Percentiles rank a stretch among this genome's conserved stretches.
Conservation (phyloP, 345 rosid genomes). For the Citrus sinensis region DVS_A1.0 CM039163.1:50214001-50214500, state of each 20-base stretch:
- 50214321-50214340: not conserved
- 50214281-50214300: not conserved
- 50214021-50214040: not conserved
- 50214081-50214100: conserved; percentile 12
- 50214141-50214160: not conserved
- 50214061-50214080: not conserved
- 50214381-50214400: too few relatives aligned
- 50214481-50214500: too few relatives aligned
- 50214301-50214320: conserved; percentile 1
- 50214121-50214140: conserved; percentile 17
- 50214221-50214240: too few relatives aligned
- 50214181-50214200: not conserved
- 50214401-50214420: too few relatives aligned
- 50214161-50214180: conserved; percentile 2
- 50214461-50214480: too few relatives aligned
- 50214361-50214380: too few relatives aligned
- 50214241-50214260: too few relatives aligned
- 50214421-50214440: too few relatives aligned
- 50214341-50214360: too few relatives aligned
- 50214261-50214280: conserved; percentile 13
- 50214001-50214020: conserved; percentile 11
- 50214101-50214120: conserved; percentile 22
- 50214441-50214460: too few relatives aligned
- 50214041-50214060: not conserved
- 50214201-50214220: too few relatives aligned